Conservation (phyloP, 768 basidiomycete genomes). For the Chalciporus chontae region DNA sequence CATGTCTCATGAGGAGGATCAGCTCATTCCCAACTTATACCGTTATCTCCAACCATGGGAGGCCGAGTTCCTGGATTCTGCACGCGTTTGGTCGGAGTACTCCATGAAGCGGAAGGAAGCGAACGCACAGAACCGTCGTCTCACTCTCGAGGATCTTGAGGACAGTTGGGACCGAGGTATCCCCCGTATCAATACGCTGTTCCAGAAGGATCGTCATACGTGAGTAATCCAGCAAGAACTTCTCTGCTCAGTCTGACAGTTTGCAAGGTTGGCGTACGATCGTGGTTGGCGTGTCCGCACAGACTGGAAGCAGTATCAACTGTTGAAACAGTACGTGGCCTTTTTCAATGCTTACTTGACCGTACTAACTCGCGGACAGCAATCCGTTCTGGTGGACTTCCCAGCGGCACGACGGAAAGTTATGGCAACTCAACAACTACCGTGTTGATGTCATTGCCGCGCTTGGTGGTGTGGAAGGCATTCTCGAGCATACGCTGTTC, state of each 20-base stretch:
- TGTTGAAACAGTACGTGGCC: slow-evolving; percentile 74
- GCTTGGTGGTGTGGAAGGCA: slow-evolving; percentile 92
- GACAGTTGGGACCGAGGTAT: slow-evolving; percentile 99
- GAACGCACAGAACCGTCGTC: slow-evolving; percentile 95
- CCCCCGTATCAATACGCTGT: slow-evolving; percentile 96
- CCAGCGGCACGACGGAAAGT: slow-evolving; percentile 92
- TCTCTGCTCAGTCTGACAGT: not conserved
- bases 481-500: slow-evolving; percentile 95
- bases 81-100: slow-evolving; percentile 99
- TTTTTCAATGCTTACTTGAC: not conserved
- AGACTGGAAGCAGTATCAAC: slow-evolving; percentile 97
- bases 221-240: slow-evolving; percentile 31
- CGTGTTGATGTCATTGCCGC: slow-evolving; percentile 99
- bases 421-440: slow-evolving; percentile 98
- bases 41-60: slow-evolving; percentile 98
- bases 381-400: slow-evolving; percentile 99
- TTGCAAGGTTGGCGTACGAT: slow-evolving; percentile 82
- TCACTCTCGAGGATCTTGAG: slow-evolving; percentile 96
- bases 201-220: slow-evolving; percentile 98
- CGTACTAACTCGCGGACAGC: slow-evolving; percentile 36
- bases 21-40: slow-evolving; percentile 95
- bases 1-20: slow-evolving; percentile 94
- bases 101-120: slow-evolving; percentile 99
- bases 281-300: slow-evolving; percentile 98
- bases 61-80: slow-evolving; percentile 95